Base-by-base conservation (phyloP, 2,329 filamentous ascomycete species). In the Trichoderma arundinaceum region DNA sequence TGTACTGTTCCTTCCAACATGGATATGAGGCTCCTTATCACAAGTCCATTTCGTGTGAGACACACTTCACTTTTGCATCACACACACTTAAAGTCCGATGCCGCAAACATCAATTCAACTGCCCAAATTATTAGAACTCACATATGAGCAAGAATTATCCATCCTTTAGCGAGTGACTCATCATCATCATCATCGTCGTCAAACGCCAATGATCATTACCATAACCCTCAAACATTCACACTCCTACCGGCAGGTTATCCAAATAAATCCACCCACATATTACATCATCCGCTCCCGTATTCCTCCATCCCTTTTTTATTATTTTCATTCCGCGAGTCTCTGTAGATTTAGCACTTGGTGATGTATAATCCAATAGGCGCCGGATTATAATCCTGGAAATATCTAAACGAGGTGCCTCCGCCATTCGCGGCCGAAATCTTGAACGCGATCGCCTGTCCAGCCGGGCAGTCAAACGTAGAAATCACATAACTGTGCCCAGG, bases 351-450 rank as follows among this genome's bases (percentile, higher is more conserved):
- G 60, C 72, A 77, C 39, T 70, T 74, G 8, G 75, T 77, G 44
- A 81, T 75, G 67, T 75, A 80, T 67, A 81, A 66, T 12, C 79
- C 79, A 51, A 81, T 73, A n/a, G 79, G 78, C 43, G 75, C 77
- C 5, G 78, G 78, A 71, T 88, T 88, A 70, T 79, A 88, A 73
- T 90, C 86, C 77, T 91, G 82, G 78, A 90, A 89, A 76, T 84
- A 91, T 64, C 83, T 76, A 44, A 90, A 74, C 54, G 78, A 72
- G 44, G 86, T 86, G 68, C 77, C 77, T 2, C 82, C 84, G 6
- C 77, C 77, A 28, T 59, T 46, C 19, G 61, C 68, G 28, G 41
- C 51, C 53, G 77, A 81, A 70, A 90, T 80, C 77, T 85, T 78
- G 69, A 83, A 85, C 2, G 76, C 77, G 17, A 89, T 74, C 17